These are phyloP conservation scores for Penicillium alfredii DNA, from an alignment of 495 filamentous ascomycete species.

Conservation along the genomic window DNA sequence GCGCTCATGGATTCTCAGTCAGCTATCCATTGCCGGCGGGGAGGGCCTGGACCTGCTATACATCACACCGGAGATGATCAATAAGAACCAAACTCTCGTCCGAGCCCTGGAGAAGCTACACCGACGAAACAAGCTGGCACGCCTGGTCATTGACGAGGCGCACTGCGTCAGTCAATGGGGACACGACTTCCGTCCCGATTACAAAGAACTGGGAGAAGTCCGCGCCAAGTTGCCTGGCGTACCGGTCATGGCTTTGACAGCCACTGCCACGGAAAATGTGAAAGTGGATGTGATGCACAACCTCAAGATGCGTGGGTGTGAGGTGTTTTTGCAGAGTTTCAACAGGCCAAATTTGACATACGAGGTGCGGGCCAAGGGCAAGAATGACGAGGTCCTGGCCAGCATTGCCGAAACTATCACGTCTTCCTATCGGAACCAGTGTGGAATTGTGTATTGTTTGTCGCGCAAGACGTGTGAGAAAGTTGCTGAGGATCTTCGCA, in stretches of 20 bases:
- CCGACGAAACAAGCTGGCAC: conserved; percentile 61
- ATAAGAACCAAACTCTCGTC: conserved; percentile 61
- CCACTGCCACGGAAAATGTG: conserved; percentile 90
- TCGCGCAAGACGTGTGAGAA: conserved; percentile 78
- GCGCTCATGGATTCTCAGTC: conserved; percentile 52
- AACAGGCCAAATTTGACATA: conserved; percentile 90
- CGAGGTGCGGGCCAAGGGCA: conserved; percentile 60
- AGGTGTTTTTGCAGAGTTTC: conserved; percentile 82
- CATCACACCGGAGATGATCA: conserved; percentile 94
- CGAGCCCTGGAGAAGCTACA: conserved; percentile 58
- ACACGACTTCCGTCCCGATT: conserved; percentile 96
- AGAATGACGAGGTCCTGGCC: conserved; percentile 49
- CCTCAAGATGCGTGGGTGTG: conserved; percentile 69
- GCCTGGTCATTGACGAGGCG: conserved; percentile 94
- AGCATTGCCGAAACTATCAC: conserved; percentile 70
- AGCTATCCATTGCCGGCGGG: conserved; percentile 52
- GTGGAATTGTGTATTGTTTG: conserved; percentile 92
- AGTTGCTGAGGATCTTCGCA: conserved; percentile 60
- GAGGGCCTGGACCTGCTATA: conserved; percentile 82
- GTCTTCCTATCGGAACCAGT: conserved; percentile 55
- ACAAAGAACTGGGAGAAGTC: conserved; percentile 75
- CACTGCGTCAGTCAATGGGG: conserved; percentile 99
- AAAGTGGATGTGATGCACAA: conserved; percentile 85
- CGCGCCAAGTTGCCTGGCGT: conserved; percentile 64
- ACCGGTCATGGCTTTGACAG: conserved; percentile 89